Evolutionary conservation across 2,329 filamentous ascomycete species (phyloP).

Genomic region (Zymoseptoria passerinii): DNA sequence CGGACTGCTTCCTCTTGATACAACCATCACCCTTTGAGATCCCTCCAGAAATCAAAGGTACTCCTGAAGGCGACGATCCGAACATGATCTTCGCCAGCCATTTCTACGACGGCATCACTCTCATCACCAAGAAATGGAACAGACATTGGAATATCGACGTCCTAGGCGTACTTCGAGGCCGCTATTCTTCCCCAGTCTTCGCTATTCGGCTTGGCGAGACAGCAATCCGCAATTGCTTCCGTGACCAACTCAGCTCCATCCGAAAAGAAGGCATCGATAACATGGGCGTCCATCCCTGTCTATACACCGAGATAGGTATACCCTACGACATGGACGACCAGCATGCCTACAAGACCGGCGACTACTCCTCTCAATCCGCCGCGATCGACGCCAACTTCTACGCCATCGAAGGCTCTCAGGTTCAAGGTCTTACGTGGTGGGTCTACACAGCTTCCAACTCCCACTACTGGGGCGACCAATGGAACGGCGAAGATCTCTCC

Average conservation of each 20-base stretch:
- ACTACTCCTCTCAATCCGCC: constrained; percentile 84
- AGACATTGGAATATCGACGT: constrained; percentile 95
- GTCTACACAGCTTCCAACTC: constrained; percentile 75
- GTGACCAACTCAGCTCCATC: constrained; percentile 75
- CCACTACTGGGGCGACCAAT: constrained; percentile 82
- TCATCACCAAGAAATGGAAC: constrained; percentile 99
- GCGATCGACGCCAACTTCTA: constrained; percentile 96
- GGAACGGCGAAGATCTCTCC: constrained; percentile 96
- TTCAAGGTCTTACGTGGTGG: constrained; percentile 87
- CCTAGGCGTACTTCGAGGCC: constrained; percentile 79
- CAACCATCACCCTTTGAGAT: constrained; percentile 89
- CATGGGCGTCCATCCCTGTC: constrained; percentile 78
- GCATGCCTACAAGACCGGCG: constrained; percentile 87
- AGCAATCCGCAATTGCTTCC: constrained; percentile 88
- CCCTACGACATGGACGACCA: constrained; percentile 99
- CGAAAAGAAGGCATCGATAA: constrained; percentile 79
- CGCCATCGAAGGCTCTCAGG: constrained; percentile 72
- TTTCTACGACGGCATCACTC: constrained; percentile 92
- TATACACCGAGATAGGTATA: constrained; percentile 93
- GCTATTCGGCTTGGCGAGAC: constrained; percentile 88
- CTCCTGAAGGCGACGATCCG: constrained; percentile 69
- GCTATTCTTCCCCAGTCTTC: constrained; percentile 80
- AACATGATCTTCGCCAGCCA: constrained; percentile 90
- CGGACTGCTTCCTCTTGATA: constrained; percentile 77
- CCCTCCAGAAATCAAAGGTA: constrained; percentile 79